Percentiles rank a stretch among this genome's conserved stretches.
Conservation (phyloP, 2,329 filamentous ascomycete species). For the Xylaria sp. region DNA sequence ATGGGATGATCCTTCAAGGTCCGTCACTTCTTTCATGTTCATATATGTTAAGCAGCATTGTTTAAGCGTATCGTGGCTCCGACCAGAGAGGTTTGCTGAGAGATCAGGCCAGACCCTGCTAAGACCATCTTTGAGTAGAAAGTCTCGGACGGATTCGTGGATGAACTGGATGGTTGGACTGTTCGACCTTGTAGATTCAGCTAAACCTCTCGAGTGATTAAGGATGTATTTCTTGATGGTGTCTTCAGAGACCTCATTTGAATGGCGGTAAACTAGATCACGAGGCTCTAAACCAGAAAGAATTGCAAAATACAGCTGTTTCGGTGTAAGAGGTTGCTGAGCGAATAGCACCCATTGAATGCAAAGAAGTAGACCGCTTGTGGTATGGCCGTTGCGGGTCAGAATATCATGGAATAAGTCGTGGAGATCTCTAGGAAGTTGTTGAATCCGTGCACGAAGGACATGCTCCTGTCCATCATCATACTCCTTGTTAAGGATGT, state of each 20-base stretch:
- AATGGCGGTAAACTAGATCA: neutral
- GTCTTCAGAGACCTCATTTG: neutral
- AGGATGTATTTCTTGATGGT: slow-evolving; percentile 45
- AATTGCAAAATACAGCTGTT: slow-evolving; percentile 18
- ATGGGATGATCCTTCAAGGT: neutral
- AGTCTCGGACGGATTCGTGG: slow-evolving; percentile 58
- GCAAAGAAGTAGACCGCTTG: slow-evolving; percentile 8
- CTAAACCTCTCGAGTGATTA: slow-evolving; percentile 56
- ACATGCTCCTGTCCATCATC: neutral
- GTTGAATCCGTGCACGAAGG: neutral
- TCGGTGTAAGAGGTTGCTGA: neutral
- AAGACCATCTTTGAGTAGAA: slow-evolving; percentile 47
- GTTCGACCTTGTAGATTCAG: slow-evolving; percentile 47
- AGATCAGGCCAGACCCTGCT: slow-evolving; percentile 41
- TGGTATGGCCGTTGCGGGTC: neutral
- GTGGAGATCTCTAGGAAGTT: slow-evolving; percentile 15
- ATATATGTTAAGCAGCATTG: slow-evolving; percentile 16
- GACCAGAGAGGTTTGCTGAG: slow-evolving; percentile 47
- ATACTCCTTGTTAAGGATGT: slow-evolving; percentile 18
- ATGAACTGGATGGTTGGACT: slow-evolving; percentile 55
- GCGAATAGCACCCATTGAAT: slow-evolving; percentile 23
- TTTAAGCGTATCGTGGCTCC: slow-evolving; percentile 46
- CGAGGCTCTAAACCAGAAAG: neutral
- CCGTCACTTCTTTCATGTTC: neutral
- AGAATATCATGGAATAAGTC: slow-evolving; percentile 20